These are phyloP conservation scores for Nitzschia sp. DNA, from an alignment of 108 stramenopile species.

Conservation along the genomic window DNA sequence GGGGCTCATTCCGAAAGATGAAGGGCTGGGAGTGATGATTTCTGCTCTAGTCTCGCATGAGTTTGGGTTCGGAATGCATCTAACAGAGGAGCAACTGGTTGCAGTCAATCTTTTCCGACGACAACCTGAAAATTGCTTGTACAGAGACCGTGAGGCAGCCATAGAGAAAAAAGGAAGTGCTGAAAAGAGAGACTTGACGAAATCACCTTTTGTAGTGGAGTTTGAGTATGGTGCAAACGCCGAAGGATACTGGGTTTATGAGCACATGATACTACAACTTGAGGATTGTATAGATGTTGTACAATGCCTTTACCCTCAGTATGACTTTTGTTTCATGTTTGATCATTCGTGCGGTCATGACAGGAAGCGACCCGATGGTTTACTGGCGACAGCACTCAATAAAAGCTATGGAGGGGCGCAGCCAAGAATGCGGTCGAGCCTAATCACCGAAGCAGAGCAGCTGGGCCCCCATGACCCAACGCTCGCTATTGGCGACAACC, in stretches of 20 bases:
- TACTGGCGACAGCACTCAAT: not conserved
- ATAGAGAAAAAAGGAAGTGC: not conserved
- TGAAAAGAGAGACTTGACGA: not conserved
- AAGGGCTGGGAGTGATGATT: not conserved
- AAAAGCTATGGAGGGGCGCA: constrained; percentile 15
- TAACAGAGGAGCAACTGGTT: not conserved
- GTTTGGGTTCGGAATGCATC: not conserved
- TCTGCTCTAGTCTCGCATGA: not conserved
- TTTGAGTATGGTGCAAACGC: constrained; percentile 8
- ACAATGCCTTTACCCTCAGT: constrained; percentile 8
- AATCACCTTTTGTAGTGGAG: constrained; percentile 14
- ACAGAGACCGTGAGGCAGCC: constrained; percentile 16
- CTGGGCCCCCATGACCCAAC: not conserved
- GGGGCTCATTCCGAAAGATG: constrained; percentile 2
- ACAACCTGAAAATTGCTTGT: not conserved
- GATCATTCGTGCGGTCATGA: constrained; percentile 3
- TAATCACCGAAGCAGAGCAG: not conserved
- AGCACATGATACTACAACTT: constrained; percentile 20
- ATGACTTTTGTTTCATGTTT: constrained; percentile 1
- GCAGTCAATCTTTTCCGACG: not conserved
- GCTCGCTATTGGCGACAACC: constrained; percentile 4
- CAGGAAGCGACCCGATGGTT: not conserved
- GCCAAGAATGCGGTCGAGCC: not conserved
- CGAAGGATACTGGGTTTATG: constrained; percentile 21
- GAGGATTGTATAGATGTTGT: constrained; percentile 22